Percentiles rank a stretch among this genome's conserved stretches.
phyloP scores from a whole-genome alignment of 169 alveolate species.

The Plasmodium fragile region DNA sequence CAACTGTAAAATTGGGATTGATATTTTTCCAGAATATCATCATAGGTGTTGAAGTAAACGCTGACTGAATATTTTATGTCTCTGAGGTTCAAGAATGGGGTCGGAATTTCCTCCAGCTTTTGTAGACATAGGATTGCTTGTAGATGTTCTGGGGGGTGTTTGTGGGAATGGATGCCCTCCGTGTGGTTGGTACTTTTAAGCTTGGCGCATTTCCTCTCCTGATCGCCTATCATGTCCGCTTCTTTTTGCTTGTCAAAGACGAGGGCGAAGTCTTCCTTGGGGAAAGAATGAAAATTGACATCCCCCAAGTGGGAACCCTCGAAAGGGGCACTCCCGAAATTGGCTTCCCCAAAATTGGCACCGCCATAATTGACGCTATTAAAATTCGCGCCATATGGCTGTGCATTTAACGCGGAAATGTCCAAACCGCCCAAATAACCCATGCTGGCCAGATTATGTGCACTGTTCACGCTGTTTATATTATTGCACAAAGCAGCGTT shows the following conservation, averaged over 20 bases:
- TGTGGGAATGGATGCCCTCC: neutral
- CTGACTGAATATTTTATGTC: slow-evolving; percentile 80
- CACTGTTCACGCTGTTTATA: neutral
- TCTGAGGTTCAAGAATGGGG: slow-evolving; percentile 46
- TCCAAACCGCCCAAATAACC: neutral
- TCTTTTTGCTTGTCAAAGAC: neutral
- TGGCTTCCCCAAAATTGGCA: neutral
- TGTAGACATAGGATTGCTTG: slow-evolving; percentile 76
- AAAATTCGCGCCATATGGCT: neutral
- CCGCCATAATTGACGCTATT: neutral
- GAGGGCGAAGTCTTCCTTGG: neutral
- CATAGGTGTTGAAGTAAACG: slow-evolving; percentile 81
- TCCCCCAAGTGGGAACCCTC: neutral
- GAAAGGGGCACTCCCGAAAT: neutral
- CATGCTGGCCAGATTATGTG: neutral
- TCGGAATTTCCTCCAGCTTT: slow-evolving; percentile 83
- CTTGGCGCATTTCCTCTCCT: slow-evolving; percentile 19
- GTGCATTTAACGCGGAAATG: neutral
- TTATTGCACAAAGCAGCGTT: slow-evolving; percentile 11
- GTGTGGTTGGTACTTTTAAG: neutral
- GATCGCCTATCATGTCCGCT: neutral
- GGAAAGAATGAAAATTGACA: slow-evolving; percentile 5
- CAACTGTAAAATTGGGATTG: slow-evolving; percentile 80
- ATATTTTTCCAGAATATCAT: slow-evolving; percentile 79
- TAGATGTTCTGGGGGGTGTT: slow-evolving; percentile 17